Evolutionary conservation across 2,329 filamentous ascomycete species (phyloP), one percentile per base, ranked within the genome.

Genomic region (Exophiala alcalophila): DNA sequence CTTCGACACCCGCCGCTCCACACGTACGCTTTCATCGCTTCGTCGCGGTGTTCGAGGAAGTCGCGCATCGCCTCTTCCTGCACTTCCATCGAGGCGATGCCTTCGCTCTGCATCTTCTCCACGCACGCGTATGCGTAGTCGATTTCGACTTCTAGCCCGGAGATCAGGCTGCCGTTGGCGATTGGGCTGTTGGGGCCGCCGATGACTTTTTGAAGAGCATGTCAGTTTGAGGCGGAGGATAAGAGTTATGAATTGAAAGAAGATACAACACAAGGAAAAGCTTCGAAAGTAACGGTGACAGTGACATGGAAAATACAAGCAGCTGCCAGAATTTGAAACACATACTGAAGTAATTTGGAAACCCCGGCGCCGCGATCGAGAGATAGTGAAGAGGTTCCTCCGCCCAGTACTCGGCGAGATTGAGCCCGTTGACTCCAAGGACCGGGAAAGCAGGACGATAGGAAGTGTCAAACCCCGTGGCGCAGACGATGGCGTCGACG

Each of bases 21-120:
- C 5, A 73, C 68, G 0, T 67, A 71, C 40, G 69, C 63, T 51
- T 70, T 71, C 53, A 72, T 65, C 64, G 64, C 70, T 39, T 68
- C 65, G 49, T 70, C 59, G 12, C 40, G 44, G 44, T 68, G 65
- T 34, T 63, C 61, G 4, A 58, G 53, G 51, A 68, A 68, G 25
- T 62, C 56, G 11, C 48, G 23, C 2, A 53, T 48, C 9, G 59
- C 54, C 24, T 55, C 51, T 36, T 59, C 36, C 7, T 56, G 56
- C 5, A 63, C 64, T 4, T 54, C 59, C 36, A 68, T 54, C 14
- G 58, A 61, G 40, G 62, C 62, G 52, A 69, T 63, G 45, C 67
- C 64, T 40, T 71, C 66, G 12, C 57, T 51, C 49, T 69, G 66
- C 21, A 63, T 60, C 46, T 63, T 64, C 12, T 50, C 46, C 18